A percentile compares a stretch with the other conserved stretches of the same genome.
Evolutionary conservation across 495 filamentous ascomycete genomes (phyloP).

Genomic region (Trichocladium uniseriatum): DNA sequence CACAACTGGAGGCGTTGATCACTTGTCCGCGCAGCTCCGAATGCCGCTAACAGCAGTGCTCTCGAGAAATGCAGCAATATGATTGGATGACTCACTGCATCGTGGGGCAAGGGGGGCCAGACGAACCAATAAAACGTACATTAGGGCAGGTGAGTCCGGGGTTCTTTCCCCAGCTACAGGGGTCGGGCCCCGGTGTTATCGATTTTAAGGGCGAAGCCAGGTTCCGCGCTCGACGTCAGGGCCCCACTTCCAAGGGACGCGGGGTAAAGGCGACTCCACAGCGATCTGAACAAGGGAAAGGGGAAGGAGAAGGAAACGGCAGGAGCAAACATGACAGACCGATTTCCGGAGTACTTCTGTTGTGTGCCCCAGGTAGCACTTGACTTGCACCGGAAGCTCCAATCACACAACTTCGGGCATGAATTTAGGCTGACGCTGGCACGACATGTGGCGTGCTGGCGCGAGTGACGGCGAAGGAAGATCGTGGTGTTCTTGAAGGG

Average conservation of each 20-base stretch:
- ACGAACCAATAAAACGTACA: slow-evolving; percentile 17
- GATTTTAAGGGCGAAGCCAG: slow-evolving; percentile 14
- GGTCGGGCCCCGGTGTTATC: slow-evolving; percentile 6
- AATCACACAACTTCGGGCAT: background rate
- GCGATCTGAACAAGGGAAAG: no score
- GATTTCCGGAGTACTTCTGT: no score
- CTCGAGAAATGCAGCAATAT: background rate
- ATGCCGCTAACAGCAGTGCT: slow-evolving; percentile 10
- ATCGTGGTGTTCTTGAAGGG: background rate
- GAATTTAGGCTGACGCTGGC: background rate
- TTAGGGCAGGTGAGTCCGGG: background rate
- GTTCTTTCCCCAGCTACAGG: background rate
- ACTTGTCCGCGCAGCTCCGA: background rate
- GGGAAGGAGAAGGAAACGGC: no score
- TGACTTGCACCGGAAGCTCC: no score
- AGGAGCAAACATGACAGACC: no score
- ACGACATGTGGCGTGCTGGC: no score
- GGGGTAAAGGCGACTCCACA: no score
- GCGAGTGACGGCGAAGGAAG: no score
- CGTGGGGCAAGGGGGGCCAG: background rate
- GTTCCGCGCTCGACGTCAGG: slow-evolving; percentile 19
- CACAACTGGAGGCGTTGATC: slow-evolving; percentile 8
- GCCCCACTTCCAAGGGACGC: slow-evolving; percentile 18
- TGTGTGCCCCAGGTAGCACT: no score
- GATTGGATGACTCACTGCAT: slow-evolving; percentile 14